These are phyloP conservation scores for Hyaloscypha hepaticicola DNA, from an alignment of 495 filamentous ascomycete genomes.

Conservation along the genomic window DNA sequence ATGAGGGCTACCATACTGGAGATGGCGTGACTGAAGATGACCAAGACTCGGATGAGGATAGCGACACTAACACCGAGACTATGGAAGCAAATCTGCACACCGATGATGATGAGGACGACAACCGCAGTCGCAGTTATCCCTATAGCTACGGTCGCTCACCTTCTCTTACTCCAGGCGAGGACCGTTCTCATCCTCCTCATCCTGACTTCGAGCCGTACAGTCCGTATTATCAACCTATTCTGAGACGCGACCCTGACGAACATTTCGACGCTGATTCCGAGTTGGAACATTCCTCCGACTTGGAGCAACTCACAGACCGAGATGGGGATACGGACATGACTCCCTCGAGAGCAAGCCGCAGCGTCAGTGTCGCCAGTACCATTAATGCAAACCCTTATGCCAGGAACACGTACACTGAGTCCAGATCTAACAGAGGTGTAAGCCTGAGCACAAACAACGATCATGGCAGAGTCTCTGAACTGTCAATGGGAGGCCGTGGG, in stretches of 20 bases:
- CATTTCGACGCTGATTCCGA: slow-evolving; percentile 12
- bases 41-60: slow-evolving; percentile 25
- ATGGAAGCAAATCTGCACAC: slow-evolving; percentile 22
- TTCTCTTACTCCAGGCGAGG: slow-evolving; percentile 17
- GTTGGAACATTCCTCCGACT: not conserved
- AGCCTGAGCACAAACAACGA: slow-evolving; percentile 17
- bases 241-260: slow-evolving; percentile 15
- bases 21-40: slow-evolving; percentile 15
- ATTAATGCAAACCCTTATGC: slow-evolving; percentile 1
- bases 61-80: slow-evolving; percentile 33
- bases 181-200: slow-evolving; percentile 11
- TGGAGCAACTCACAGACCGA: slow-evolving; percentile 13
- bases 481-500: not conserved
- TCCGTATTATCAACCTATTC: not conserved
- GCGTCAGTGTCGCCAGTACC: slow-evolving; percentile 6
- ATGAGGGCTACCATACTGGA: not conserved
- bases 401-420: not conserved
- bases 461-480: slow-evolving; percentile 5
- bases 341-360: slow-evolving; percentile 15
- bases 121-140: too few relatives aligned
- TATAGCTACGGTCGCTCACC: too few relatives aligned
- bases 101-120: slow-evolving; percentile 24
- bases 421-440: slow-evolving; percentile 6
- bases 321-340: slow-evolving; percentile 35
- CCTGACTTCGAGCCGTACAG: not conserved